phyloP scores from a whole-genome alignment of 306 rosid species.

The Hippophae rhamnoides region DNA sequence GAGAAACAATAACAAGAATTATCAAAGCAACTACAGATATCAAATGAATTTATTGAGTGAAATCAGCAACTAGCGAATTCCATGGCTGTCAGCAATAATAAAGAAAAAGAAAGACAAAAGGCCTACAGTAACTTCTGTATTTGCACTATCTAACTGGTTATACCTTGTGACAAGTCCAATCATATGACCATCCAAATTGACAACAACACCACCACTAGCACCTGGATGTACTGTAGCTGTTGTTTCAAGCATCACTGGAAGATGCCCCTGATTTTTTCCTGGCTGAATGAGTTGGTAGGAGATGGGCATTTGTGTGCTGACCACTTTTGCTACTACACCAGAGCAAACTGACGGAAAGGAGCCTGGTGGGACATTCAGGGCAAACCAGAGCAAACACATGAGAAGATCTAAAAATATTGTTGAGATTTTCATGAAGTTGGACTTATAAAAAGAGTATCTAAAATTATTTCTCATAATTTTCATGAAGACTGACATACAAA shows the following conservation, averaged over 20 bases:
- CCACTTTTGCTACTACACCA: constrained; percentile 82
- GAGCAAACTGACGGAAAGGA: constrained; percentile 74
- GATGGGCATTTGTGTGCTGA: constrained; percentile 48
- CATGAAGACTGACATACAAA: too few relatives aligned
- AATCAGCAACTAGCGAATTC: too few relatives aligned
- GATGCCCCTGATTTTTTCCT: constrained; percentile 25
- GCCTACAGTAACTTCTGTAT: not conserved
- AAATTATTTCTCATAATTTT: too few relatives aligned
- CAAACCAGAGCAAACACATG: constrained; percentile 8
- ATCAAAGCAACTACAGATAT: too few relatives aligned
- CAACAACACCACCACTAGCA: constrained; percentile 91
- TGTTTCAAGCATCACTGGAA: constrained; percentile 88
- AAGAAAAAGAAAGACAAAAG: constrained; percentile 1
- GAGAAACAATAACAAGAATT: too few relatives aligned
- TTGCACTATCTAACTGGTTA: constrained; percentile 8
- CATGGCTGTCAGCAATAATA: not conserved
- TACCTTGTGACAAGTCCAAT: constrained; percentile 95
- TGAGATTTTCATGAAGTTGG: too few relatives aligned
- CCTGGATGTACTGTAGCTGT: constrained; percentile 97
- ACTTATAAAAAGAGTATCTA: too few relatives aligned
- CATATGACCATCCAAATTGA: constrained; percentile 78
- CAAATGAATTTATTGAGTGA: too few relatives aligned
- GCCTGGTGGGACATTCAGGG: constrained; percentile 30
- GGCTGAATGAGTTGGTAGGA: constrained; percentile 37
- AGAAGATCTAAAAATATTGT: not conserved